A percentile compares a stretch with the other conserved stretches of the same genome.
Evolutionary conservation across 2,329 filamentous ascomycete genomes (phyloP).

Genomic region (Ascochyta pisi): DNA sequence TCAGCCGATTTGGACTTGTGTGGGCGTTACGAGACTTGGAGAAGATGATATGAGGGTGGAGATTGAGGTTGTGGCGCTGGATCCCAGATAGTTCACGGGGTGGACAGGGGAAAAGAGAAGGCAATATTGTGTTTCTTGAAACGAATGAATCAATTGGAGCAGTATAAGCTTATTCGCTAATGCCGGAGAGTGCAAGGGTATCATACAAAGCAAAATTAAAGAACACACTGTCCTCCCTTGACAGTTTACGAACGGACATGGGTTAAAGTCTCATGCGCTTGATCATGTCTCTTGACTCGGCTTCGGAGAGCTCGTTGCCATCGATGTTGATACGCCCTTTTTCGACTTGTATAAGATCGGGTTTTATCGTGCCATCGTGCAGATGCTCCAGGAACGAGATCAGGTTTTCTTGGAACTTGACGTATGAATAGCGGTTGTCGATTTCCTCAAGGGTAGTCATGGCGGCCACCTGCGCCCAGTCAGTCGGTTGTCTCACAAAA

Average conservation of each 20-base stretch:
- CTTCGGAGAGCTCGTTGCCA: constrained; percentile 38
- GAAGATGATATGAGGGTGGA: constrained; percentile 51
- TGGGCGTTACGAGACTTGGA: constrained; percentile 30
- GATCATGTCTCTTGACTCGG: constrained; percentile 43
- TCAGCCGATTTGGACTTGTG: constrained; percentile 32
- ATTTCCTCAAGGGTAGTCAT: constrained; percentile 27
- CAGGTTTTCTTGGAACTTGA: constrained; percentile 50
- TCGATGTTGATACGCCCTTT: constrained; percentile 50
- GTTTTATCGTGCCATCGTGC: constrained; percentile 52
- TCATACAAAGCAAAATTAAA: background rate
- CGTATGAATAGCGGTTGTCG: constrained; percentile 42
- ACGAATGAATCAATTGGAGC: too few species aligned
- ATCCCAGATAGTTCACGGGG: background rate
- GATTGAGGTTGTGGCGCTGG: constrained; percentile 31
- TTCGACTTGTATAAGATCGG: constrained; percentile 61
- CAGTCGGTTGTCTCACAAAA: background rate
- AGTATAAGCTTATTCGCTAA: too few species aligned
- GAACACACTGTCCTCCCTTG: background rate
- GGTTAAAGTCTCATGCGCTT: constrained; percentile 40
- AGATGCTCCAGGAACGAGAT: constrained; percentile 53
- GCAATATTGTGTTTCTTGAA: too few species aligned
- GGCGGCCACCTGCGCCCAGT: background rate
- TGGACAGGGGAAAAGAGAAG: too few species aligned
- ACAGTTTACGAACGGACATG: background rate
- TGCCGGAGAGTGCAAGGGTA: background rate